These are phyloP conservation scores for Cryphonectria radicalis DNA, from an alignment of 2,329 filamentous ascomycete species.

Conservation along the genomic window DNA sequence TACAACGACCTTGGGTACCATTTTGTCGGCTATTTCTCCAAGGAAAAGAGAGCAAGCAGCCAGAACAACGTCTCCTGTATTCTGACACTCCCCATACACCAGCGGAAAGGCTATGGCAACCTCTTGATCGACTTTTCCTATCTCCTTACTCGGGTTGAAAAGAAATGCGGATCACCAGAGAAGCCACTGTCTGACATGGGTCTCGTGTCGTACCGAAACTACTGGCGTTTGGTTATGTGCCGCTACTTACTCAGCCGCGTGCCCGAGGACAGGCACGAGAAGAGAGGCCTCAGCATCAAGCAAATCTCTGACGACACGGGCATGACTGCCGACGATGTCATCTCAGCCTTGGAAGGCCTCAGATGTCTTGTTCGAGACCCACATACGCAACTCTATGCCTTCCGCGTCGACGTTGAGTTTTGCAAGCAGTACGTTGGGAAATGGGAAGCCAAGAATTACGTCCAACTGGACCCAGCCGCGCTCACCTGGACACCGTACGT, in stretches of 20 bases:
- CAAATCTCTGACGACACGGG: constrained; percentile 87
- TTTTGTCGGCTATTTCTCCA: constrained; percentile 99
- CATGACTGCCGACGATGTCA: constrained; percentile 94
- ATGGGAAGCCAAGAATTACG: constrained; percentile 87
- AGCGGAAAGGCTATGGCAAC: constrained; percentile 95
- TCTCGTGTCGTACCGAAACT: constrained; percentile 93
- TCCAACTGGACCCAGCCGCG: constrained; percentile 77
- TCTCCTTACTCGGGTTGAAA: constrained; percentile 87
- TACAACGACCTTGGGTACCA: constrained; percentile 91
- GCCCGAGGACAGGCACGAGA: constrained; percentile 42
- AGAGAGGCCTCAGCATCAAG: constrained; percentile 61
- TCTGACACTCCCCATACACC: constrained; percentile 91
- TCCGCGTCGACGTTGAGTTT: constrained; percentile 83
- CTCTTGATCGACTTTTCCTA: constrained; percentile 98
- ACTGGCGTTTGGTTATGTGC: constrained; percentile 90
- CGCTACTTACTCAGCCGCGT: constrained; percentile 73
- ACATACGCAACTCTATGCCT: constrained; percentile 83
- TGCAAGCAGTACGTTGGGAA: constrained; percentile 87
- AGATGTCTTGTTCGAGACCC: constrained; percentile 90
- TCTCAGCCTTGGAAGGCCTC: constrained; percentile 88
- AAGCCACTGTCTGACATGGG: constrained; percentile 99
- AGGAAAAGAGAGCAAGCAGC: constrained; percentile 93
- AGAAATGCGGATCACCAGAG: constrained; percentile 93
- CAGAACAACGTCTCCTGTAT: constrained; percentile 99
- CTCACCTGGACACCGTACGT: constrained; percentile 96